phyloP scores from a whole-genome alignment of 306 rosid genomes.

The Dicorynia guianensis region DNA sequence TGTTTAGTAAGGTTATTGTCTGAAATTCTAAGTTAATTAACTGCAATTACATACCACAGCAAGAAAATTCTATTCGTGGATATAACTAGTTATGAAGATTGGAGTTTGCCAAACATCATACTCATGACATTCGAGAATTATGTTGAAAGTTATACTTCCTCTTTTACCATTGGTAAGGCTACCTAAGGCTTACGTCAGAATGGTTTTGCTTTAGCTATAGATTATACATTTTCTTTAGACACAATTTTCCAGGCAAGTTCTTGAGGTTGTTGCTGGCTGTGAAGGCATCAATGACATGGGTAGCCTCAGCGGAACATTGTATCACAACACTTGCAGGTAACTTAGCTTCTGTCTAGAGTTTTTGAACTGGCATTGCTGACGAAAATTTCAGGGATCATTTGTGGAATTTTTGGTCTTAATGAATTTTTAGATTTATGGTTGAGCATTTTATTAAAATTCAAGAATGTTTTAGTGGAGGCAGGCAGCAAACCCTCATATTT shows the following conservation, averaged over 20 bases:
- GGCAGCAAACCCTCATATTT: background rate
- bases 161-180: conserved; percentile 2
- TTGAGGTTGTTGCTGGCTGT: conserved; percentile 92
- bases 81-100: conserved; percentile 12
- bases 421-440: background rate
- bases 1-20: conserved; percentile 75
- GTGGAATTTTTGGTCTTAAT: conserved; percentile 20
- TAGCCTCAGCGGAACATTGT: conserved; percentile 73
- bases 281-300: conserved; percentile 69
- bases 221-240: conserved; percentile 26
- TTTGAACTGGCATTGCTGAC: conserved; percentile 34
- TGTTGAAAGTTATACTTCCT: background rate
- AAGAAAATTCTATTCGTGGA: conserved; percentile 2
- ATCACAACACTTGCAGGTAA: conserved; percentile 94
- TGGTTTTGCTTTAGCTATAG: background rate
- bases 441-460: background rate
- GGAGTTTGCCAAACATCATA: conserved; percentile 21
- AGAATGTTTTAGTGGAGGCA: background rate
- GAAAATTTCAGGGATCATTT: conserved; percentile 17
- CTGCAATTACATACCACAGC: background rate
- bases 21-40: conserved; percentile 3
- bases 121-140: background rate
- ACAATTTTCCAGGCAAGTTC: conserved; percentile 77
- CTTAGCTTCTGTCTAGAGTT: background rate
- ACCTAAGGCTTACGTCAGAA: conserved; percentile 8